Percentiles rank a stretch among this genome's conserved stretches.
phyloP scores from a whole-genome alignment of 495 filamentous ascomycete species.

The Barbatosphaeria neglecta region DNA sequence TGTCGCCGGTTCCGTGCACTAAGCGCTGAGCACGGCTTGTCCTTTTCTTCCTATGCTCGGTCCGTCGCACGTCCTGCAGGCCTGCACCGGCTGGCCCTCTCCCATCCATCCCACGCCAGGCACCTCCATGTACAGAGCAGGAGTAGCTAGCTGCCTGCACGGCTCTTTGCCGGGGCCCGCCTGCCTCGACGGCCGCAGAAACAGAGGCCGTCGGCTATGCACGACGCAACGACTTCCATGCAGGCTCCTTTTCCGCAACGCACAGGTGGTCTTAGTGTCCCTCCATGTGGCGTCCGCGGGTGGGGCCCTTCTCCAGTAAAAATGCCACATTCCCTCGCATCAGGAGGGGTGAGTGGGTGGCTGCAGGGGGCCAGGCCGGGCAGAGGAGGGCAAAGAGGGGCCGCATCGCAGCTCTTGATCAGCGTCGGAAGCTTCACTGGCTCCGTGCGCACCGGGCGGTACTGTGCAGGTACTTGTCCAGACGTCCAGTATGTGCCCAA shows the following conservation, averaged over 20 bases:
- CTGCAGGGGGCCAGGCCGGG: no score
- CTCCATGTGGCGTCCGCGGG: not conserved
- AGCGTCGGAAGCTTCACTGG: not conserved
- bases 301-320: conserved; percentile 6
- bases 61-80: no score
- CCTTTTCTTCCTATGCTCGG: not conserved
- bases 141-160: no score
- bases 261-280: not conserved
- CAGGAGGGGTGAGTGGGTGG: not conserved
- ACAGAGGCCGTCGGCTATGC: conserved; percentile 28
- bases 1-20: not conserved
- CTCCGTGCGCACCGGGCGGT: no score
- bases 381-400: no score
- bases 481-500: no score
- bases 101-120: not conserved
- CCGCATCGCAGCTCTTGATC: no score
- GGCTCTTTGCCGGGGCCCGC: not conserved
- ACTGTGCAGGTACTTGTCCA: no score
- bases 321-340: not conserved
- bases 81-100: no score
- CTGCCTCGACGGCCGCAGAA: conserved; percentile 17
- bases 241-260: conserved; percentile 4
- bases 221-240: conserved; percentile 16
- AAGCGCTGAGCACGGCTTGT: not conserved
- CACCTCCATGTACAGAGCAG: no score